phyloP scores from a whole-genome alignment of 169 alveolate genomes.

The Eimeria sp. region DNA sequence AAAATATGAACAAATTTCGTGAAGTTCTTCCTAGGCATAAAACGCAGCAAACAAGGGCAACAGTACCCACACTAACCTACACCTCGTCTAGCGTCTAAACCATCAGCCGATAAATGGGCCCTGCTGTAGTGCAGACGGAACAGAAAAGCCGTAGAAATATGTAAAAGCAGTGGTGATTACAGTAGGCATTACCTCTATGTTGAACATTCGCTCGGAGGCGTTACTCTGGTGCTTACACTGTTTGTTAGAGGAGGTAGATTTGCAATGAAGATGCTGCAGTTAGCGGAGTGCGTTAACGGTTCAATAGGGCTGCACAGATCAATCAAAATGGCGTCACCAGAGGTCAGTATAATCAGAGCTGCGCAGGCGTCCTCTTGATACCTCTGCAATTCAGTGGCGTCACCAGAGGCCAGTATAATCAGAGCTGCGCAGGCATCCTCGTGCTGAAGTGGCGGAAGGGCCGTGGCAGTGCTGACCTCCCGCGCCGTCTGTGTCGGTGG shows the following conservation, averaged over 20 bases:
- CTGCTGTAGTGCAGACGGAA: not conserved
- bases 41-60: not conserved
- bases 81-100: not conserved
- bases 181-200: not conserved
- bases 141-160: not conserved
- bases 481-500: slow-evolving; percentile 30
- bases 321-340: not conserved
- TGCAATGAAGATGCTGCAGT: slow-evolving; percentile 76
- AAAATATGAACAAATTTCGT: slow-evolving; percentile 53
- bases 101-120: not conserved
- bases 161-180: not conserved
- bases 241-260: slow-evolving; percentile 69
- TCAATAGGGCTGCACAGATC: slow-evolving; percentile 30
- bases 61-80: not conserved
- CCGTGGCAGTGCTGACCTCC: not conserved
- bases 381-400: not conserved
- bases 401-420: not conserved
- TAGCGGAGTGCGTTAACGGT: slow-evolving; percentile 64
- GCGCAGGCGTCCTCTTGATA: not conserved
- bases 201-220: not conserved
- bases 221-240: not conserved
- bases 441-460: not conserved
- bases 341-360: not conserved
- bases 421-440: not conserved
- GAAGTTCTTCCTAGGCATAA: slow-evolving; percentile 26